These are phyloP conservation scores for Cajanus cajan DNA, from an alignment of 306 rosid genomes.

Conservation along the genomic window DNA sequence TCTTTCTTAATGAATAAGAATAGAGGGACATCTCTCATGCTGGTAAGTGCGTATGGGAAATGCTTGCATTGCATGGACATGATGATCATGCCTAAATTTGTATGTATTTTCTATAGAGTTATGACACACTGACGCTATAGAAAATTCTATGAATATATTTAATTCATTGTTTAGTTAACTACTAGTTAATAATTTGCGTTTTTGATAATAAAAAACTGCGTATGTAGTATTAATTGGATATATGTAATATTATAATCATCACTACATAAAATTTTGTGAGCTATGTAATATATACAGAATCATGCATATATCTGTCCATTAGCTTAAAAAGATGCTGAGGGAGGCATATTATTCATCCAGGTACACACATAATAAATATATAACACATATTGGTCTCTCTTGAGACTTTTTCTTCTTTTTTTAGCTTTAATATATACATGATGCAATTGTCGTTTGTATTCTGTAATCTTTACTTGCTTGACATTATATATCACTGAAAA, in stretches of 20 bases:
- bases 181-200: background rate
- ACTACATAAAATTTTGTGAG: background rate
- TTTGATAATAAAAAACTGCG: background rate
- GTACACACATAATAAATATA: background rate
- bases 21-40: background rate
- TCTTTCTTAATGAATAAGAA: conserved; percentile 21
- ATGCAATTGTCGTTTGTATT: background rate
- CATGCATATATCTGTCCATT: background rate
- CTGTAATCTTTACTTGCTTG: background rate
- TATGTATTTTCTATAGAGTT: background rate
- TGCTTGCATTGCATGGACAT: conserved; percentile 12
- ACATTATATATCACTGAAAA: background rate
- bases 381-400: background rate
- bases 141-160: background rate
- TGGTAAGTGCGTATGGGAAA: background rate
- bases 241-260: background rate
- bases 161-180: background rate
- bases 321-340: background rate
- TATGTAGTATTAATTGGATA: background rate
- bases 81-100: background rate
- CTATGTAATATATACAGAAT: background rate
- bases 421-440: background rate
- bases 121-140: background rate
- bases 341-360: background rate
- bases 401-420: no score